A percentile compares a stretch with the other conserved stretches of the same genome.
Evolutionary conservation across 352 stramenopile genomes (phyloP).

Genomic region (Blastocystis sp.): DNA sequence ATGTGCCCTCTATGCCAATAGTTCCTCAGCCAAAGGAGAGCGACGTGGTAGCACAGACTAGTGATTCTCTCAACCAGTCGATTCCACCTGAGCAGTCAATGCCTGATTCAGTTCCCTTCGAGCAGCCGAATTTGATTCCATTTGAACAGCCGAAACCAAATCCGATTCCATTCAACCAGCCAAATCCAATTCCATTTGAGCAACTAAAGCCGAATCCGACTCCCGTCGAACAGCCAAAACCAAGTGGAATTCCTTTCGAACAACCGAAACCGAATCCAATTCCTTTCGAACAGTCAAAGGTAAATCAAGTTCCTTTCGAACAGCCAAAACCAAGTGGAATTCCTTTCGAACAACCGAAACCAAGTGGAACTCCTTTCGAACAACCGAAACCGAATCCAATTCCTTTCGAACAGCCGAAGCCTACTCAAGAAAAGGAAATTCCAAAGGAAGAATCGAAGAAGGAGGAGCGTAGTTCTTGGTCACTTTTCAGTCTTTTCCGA

Average conservation of each 20-base stretch:
- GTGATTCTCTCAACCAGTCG: background rate
- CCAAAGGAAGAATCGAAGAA: background rate
- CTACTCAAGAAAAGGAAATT: background rate
- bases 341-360: background rate
- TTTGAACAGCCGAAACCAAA: background rate
- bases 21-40: background rate
- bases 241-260: background rate
- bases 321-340: background rate
- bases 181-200: background rate
- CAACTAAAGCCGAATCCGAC: background rate
- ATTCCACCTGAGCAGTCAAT: background rate
- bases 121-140: background rate
- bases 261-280: background rate
- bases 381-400: background rate
- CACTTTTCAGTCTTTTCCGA: slow-evolving; percentile 33
- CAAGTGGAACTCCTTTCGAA: background rate
- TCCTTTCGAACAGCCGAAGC: background rate
- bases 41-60: background rate
- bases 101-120: background rate
- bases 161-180: background rate
- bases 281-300: background rate
- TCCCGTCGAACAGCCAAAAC: background rate
- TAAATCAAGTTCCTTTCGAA: background rate
- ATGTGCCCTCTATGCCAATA: background rate
- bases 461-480: slow-evolving; percentile 28